phyloP scores from a whole-genome alignment of 2,329 filamentous ascomycete species.

The Pestalotiopsis sp. region DNA sequence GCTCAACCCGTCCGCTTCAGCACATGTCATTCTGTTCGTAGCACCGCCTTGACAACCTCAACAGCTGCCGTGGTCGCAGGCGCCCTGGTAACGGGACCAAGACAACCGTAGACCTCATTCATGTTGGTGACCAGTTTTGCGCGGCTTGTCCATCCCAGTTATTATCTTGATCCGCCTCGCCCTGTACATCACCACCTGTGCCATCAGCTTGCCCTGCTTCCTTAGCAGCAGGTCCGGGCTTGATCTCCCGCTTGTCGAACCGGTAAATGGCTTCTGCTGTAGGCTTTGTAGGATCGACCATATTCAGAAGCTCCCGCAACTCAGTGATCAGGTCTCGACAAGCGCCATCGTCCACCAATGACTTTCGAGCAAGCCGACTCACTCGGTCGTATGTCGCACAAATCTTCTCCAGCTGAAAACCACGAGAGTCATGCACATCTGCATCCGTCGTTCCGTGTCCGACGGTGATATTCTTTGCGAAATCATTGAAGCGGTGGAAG shows the following conservation, averaged over 20 bases:
- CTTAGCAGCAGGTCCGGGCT: neutral
- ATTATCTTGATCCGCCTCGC: neutral
- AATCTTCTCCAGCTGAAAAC: constrained; percentile 27
- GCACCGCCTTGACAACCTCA: neutral
- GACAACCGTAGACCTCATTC: neutral
- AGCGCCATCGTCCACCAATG: constrained; percentile 21
- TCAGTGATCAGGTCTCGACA: constrained; percentile 28
- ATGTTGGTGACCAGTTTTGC: neutral
- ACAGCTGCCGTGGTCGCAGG: neutral
- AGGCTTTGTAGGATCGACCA: constrained; percentile 23
- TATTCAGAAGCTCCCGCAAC: constrained; percentile 25
- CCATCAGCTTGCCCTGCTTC: neutral
- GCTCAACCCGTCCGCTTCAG: neutral
- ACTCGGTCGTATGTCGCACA: constrained; percentile 20
- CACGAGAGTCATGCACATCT: constrained; percentile 22
- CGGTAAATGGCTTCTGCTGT: neutral
- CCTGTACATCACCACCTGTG: neutral
- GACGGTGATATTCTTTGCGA: constrained; percentile 17
- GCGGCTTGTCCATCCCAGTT: neutral
- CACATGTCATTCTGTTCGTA: too few species aligned
- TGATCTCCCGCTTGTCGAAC: neutral
- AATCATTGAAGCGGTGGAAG: constrained; percentile 24
- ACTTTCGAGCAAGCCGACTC: constrained; percentile 22
- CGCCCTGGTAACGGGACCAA: neutral
- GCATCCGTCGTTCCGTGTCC: constrained; percentile 12